Conservation (phyloP, 306 rosid genomes). For the Astragalus glycyphyllos region DNA sequence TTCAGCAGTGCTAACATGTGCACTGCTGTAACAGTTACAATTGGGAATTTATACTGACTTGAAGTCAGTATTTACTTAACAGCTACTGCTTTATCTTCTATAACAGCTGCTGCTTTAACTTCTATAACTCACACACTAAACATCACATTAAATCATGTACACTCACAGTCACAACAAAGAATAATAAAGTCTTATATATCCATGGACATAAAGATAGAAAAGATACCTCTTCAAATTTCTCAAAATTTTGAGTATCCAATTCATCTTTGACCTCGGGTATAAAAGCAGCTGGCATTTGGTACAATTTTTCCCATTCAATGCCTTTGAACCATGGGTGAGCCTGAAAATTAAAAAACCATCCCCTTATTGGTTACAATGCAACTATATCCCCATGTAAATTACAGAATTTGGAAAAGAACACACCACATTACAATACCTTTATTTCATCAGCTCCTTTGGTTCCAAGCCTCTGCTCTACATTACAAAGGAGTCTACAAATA, state of each 20-base stretch:
- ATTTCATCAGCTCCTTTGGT: conserved; percentile 87
- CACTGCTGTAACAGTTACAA: no score
- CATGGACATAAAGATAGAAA: conserved; percentile 13
- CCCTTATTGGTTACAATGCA: conserved; percentile 38
- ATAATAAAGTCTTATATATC: conserved; percentile 34
- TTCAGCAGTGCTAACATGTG: no score
- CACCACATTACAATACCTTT: conserved; percentile 75
- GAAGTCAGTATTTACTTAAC: no score
- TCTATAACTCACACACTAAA: no score
- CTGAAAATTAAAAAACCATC: conserved; percentile 48
- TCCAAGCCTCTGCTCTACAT: conserved; percentile 87
- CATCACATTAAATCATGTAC: no score
- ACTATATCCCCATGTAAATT: conserved; percentile 32
- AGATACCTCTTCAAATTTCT: conserved; percentile 85
- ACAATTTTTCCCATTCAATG: conserved; percentile 74
- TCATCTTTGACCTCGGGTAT: conserved; percentile 87
- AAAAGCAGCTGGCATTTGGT: conserved; percentile 90
- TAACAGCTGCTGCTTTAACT: no score
- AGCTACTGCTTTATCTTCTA: no score
- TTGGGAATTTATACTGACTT: no score
- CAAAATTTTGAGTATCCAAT: conserved; percentile 89
- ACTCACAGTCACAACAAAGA: conserved; percentile 41
- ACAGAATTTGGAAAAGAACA: conserved; percentile 60
- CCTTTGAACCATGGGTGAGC: conserved; percentile 91
- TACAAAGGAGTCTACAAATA: conserved; percentile 79